A percentile compares a stretch with the other conserved stretches of the same genome.
phyloP scores from a whole-genome alignment of 306 rosid genomes.

The Ziziphus jujuba region DNA sequence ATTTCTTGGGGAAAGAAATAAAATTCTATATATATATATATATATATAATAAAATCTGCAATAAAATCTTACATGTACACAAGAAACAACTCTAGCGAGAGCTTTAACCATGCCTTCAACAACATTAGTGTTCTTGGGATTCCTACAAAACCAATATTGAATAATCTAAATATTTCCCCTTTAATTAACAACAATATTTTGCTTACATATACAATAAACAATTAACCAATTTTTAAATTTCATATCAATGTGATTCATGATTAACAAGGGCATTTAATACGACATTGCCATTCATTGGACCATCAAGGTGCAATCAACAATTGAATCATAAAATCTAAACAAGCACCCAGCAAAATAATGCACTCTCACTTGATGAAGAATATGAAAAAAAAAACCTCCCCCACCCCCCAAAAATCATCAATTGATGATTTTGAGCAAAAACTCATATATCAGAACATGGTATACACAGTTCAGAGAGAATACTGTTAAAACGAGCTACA shows the following conservation, averaged over 20 bases:
- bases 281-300: too few relatives aligned
- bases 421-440: background rate
- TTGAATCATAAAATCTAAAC: background rate
- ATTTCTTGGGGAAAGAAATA: background rate
- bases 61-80: constrained; percentile 64
- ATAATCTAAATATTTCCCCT: too few relatives aligned
- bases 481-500: background rate
- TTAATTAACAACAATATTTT: too few relatives aligned
- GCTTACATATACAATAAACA: too few relatives aligned
- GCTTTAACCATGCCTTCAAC: constrained; percentile 97
- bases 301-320: background rate
- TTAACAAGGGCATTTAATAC: too few relatives aligned
- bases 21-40: too few relatives aligned
- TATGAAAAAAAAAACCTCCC: background rate
- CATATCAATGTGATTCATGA: too few relatives aligned
- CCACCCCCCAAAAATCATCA: too few relatives aligned
- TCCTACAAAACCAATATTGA: constrained; percentile 44
- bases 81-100: constrained; percentile 91
- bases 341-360: background rate
- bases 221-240: too few relatives aligned
- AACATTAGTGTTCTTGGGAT: constrained; percentile 92
- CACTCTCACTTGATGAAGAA: background rate
- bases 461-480: background rate
- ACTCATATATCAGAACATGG: background rate
- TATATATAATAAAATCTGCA: background rate